A percentile compares a stretch with the other conserved stretches of the same genome.
Conservation (phyloP, 768 basidiomycete genomes). For the Russula sp. region DNA sequence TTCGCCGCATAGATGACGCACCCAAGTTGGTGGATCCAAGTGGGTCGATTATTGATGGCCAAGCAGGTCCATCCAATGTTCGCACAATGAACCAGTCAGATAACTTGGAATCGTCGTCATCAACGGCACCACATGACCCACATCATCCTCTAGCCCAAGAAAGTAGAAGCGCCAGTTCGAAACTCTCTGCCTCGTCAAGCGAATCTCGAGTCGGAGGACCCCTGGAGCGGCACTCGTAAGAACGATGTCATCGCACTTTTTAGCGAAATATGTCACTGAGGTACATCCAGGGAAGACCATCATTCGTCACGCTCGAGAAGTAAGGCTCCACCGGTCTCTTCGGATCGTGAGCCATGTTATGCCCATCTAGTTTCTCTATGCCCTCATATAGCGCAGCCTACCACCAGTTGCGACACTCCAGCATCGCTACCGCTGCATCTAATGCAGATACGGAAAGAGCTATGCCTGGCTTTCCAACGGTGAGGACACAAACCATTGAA, state of each 20-base stretch:
- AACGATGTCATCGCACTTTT: background rate
- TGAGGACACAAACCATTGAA: constrained; percentile 50
- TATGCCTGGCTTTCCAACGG: constrained; percentile 32
- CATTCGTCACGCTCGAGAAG: background rate
- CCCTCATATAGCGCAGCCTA: constrained; percentile 9
- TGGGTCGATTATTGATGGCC: constrained; percentile 60
- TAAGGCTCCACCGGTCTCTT: background rate
- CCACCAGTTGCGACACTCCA: constrained; percentile 2
- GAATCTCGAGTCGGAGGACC: constrained; percentile 9
- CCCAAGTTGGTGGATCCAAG: constrained; percentile 72
- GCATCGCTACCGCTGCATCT: constrained; percentile 2
- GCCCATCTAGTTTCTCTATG: background rate
- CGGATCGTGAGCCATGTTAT: constrained; percentile 10
- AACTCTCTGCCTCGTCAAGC: background rate
- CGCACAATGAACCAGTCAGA: background rate
- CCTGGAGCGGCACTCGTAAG: constrained; percentile 4
- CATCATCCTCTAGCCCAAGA: constrained; percentile 11
- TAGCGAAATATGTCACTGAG: constrained; percentile 5
- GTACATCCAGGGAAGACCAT: background rate
- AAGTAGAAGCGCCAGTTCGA: constrained; percentile 2
- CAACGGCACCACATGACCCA: background rate
- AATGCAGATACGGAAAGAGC: background rate
- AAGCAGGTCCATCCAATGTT: constrained; percentile 25
- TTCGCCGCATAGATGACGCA: constrained; percentile 64
- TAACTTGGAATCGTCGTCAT: background rate